Percentiles rank a stretch among this genome's conserved stretches.
phyloP scores from a whole-genome alignment of 2,329 filamentous ascomycete genomes.

The Sarocladiaceae sp. region DNA sequence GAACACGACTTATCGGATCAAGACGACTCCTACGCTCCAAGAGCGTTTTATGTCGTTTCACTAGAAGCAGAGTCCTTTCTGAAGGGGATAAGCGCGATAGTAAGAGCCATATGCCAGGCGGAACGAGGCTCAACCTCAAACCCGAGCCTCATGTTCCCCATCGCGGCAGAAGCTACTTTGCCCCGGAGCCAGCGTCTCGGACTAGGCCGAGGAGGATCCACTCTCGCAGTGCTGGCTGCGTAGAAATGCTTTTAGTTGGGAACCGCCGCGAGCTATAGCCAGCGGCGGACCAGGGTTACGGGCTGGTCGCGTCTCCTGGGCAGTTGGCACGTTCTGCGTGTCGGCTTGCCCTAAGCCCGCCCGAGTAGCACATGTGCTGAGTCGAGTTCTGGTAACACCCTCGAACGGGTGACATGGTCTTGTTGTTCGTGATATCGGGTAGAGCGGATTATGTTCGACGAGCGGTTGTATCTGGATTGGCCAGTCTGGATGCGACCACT shows the following conservation, averaged over 20 bases:
- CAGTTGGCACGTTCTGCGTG: constrained; percentile 13
- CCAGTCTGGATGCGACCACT: no score
- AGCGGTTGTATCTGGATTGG: no score
- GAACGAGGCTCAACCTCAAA: neutral
- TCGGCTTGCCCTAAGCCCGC: constrained; percentile 1
- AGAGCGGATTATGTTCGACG: neutral
- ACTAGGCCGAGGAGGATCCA: constrained; percentile 47
- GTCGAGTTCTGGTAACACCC: neutral
- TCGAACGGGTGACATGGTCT: neutral
- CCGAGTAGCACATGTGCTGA: neutral
- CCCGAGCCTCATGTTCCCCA: neutral
- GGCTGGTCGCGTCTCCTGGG: constrained; percentile 44
- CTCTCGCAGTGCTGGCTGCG: neutral
- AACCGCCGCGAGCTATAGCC: no score
- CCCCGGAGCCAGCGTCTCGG: constrained; percentile 54
- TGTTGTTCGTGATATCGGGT: neutral
- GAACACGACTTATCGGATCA: neutral
- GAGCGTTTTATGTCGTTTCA: neutral
- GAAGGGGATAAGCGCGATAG: constrained; percentile 57
- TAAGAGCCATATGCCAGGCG: constrained; percentile 39
- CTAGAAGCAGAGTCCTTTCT: constrained; percentile 39
- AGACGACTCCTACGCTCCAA: neutral
- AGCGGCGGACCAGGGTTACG: constrained; percentile 23
- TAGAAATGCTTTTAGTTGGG: constrained; percentile 1
- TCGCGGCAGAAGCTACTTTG: constrained; percentile 43